Percentiles rank a stretch among this genome's conserved stretches.
Conservation (phyloP, 306 rosid species). For the Biancaea sappan region DNA sequence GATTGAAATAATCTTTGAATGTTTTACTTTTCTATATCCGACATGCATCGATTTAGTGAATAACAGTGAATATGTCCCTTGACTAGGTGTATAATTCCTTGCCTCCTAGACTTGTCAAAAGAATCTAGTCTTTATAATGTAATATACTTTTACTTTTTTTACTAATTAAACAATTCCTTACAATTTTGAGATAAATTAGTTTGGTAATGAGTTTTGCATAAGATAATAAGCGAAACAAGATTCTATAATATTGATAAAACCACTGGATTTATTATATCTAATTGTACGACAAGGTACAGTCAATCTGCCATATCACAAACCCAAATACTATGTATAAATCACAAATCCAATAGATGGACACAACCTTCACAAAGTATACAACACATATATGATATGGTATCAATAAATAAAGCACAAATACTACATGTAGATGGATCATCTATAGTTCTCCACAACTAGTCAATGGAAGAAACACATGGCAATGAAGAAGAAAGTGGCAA, state of each 20-base stretch:
- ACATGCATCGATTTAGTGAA: too few species aligned
- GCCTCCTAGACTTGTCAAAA: too few species aligned
- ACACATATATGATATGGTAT: background rate
- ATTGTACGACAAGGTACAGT: background rate
- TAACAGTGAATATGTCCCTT: background rate
- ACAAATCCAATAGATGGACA: slow-evolving; percentile 16
- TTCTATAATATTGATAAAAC: too few species aligned
- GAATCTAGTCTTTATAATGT: too few species aligned
- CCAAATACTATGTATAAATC: background rate
- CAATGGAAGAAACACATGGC: slow-evolving; percentile 38
- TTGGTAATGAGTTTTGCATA: too few species aligned
- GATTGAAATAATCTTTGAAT: background rate
- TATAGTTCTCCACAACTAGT: background rate
- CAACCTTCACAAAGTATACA: background rate
- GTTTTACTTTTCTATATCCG: background rate
- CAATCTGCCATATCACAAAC: slow-evolving; percentile 10
- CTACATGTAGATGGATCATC: background rate
- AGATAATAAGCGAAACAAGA: too few species aligned
- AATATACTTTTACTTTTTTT: too few species aligned
- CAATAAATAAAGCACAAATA: background rate
- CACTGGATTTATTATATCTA: too few species aligned
- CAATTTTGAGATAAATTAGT: too few species aligned
- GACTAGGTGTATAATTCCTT: too few species aligned
- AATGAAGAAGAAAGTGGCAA: slow-evolving; percentile 26
- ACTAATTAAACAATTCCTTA: too few species aligned